A percentile compares a stretch with the other conserved stretches of the same genome.
phyloP scores from a whole-genome alignment of 202 grass and related monocot genomes.

The Elaeis oleifera region DNA sequence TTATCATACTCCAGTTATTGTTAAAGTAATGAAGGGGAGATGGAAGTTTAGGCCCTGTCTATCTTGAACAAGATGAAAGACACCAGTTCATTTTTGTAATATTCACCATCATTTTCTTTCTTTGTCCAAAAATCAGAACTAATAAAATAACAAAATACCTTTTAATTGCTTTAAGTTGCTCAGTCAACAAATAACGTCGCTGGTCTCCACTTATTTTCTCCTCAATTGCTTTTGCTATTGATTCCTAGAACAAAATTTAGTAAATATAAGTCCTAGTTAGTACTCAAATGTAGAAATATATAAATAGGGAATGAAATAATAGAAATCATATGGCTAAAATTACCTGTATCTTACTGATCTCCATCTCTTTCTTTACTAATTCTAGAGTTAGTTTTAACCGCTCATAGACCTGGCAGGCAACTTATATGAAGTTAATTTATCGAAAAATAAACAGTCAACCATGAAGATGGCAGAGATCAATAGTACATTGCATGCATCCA shows the following conservation, averaged over 20 bases:
- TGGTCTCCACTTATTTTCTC: slow-evolving; percentile 97
- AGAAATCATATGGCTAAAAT: not conserved
- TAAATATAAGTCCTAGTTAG: slow-evolving; percentile 11
- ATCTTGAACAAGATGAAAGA: too few relatives aligned
- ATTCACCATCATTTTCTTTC: too few relatives aligned
- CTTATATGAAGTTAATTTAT: too few relatives aligned
- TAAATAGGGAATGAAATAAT: slow-evolving; percentile 5
- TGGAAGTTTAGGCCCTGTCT: too few relatives aligned
- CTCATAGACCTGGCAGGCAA: slow-evolving; percentile 56
- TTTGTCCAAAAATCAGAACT: too few relatives aligned
- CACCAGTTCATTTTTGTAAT: too few relatives aligned
- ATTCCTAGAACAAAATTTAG: slow-evolving; percentile 52
- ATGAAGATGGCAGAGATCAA: too few relatives aligned
- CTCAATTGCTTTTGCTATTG: slow-evolving; percentile 98
- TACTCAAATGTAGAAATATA: slow-evolving; percentile 14
- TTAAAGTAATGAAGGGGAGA: too few relatives aligned
- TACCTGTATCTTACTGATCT: slow-evolving; percentile 98
- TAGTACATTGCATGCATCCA: too few relatives aligned
- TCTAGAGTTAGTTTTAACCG: slow-evolving; percentile 91
- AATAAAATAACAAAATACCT: slow-evolving; percentile 30
- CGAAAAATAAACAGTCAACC: too few relatives aligned
- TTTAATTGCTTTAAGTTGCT: slow-evolving; percentile 99
- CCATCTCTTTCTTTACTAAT: slow-evolving; percentile 96
- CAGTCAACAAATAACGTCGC: slow-evolving; percentile 87
- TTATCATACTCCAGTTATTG: too few relatives aligned